phyloP scores from a whole-genome alignment of 352 stramenopile species.

The Globisporangium ultimum region DNA sequence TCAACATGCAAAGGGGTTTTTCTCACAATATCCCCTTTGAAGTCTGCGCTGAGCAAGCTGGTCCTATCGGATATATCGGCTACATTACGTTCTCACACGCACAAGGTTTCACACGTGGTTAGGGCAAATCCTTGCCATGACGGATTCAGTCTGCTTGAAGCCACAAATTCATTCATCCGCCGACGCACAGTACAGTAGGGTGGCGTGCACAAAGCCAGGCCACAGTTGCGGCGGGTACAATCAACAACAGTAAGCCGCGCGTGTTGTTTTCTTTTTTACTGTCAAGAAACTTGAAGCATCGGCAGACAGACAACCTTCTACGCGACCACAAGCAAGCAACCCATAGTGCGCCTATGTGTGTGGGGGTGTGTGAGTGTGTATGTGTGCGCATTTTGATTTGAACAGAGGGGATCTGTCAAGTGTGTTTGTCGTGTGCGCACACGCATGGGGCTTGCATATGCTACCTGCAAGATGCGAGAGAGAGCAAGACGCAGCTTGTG shows the following conservation, averaged over 20 bases:
- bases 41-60: no score
- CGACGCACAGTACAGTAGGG: no score
- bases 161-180: conserved; percentile 5
- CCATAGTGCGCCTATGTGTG: neutral
- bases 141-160: conserved; percentile 7
- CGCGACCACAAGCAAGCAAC: neutral
- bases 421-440: neutral
- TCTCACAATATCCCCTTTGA: no score
- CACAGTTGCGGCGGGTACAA: neutral
- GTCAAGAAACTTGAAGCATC: neutral
- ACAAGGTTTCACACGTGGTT: neutral
- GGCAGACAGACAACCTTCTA: neutral
- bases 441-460: neutral
- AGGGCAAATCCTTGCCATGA: neutral
- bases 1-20: no score
- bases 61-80: conserved; percentile 2
- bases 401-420: no score
- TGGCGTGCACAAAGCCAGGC: neutral
- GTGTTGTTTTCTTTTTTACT: no score
- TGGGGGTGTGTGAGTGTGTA: neutral
- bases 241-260: neutral
- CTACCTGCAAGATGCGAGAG: neutral
- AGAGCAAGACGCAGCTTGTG: neutral
- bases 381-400: neutral
- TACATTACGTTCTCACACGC: neutral